A percentile compares a stretch with the other conserved stretches of the same genome.
Conservation (phyloP, 192 early-diverging fungal genomes). For the Umbelopsis isabellina region DNA sequence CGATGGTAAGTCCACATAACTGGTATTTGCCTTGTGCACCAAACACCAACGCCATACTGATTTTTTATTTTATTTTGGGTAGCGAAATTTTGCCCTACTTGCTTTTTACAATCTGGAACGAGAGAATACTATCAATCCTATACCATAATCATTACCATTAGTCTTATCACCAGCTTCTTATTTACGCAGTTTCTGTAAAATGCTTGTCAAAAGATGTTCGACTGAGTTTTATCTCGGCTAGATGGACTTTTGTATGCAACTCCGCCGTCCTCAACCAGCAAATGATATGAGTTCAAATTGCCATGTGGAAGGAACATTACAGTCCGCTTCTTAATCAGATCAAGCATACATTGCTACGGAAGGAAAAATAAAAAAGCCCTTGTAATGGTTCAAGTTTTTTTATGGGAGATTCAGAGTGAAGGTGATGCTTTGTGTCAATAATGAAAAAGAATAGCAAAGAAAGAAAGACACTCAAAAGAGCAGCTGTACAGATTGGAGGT, state of each 20-base stretch:
- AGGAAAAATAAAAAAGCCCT: too few species aligned
- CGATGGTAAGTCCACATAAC: constrained; percentile 30
- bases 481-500: too few species aligned
- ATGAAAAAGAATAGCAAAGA: too few species aligned
- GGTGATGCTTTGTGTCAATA: too few species aligned
- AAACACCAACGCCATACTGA: too few species aligned
- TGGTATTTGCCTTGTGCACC: background rate
- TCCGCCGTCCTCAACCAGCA: constrained; percentile 3
- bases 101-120: constrained; percentile 9
- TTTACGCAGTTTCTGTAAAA: background rate
- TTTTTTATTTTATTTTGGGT: background rate
- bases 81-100: constrained; percentile 42
- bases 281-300: background rate
- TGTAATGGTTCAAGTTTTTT: too few species aligned
- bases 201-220: background rate
- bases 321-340: too few species aligned
- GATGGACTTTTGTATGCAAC: background rate
- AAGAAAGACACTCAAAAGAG: too few species aligned
- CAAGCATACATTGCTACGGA: too few species aligned
- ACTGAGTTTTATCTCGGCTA: background rate
- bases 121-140: background rate
- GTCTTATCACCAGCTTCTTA: background rate
- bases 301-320: background rate
- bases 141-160: background rate
- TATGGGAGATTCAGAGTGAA: too few species aligned